phyloP scores from a whole-genome alignment of 345 rosid species.

The Eucalyptus marginata region DNA sequence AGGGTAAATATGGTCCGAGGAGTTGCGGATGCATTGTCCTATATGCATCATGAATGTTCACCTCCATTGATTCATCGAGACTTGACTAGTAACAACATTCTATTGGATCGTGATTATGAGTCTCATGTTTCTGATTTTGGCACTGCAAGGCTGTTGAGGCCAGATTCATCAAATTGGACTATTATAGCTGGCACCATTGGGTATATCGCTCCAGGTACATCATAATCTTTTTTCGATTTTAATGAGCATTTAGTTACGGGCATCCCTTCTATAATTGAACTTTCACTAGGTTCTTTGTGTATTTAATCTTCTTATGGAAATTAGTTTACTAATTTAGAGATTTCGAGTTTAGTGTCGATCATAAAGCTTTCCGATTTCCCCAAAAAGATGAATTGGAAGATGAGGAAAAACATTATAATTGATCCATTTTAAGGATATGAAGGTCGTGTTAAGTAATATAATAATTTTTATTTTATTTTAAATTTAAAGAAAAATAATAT shows the following conservation, averaged over 20 bases:
- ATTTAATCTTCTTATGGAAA: neutral
- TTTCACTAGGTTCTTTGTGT: too few relatives aligned
- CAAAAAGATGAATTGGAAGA: neutral
- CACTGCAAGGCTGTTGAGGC: neutral
- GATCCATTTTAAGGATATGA: neutral
- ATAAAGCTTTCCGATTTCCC: neutral
- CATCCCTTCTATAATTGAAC: too few relatives aligned
- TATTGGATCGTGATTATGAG: neutral
- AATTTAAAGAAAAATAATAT: too few relatives aligned
- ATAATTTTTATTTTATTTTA: too few relatives aligned
- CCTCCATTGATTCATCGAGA: neutral
- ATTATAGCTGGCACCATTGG: too few relatives aligned
- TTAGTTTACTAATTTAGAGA: neutral
- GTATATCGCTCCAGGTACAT: too few relatives aligned
- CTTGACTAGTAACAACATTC: neutral
- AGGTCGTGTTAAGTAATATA: too few relatives aligned
- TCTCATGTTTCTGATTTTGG: neutral
- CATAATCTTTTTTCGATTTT: neutral
- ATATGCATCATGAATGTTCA: neutral
- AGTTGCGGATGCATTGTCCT: neutral
- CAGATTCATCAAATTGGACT: too few relatives aligned
- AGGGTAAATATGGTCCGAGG: neutral
- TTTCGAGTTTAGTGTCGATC: neutral
- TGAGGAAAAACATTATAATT: fast-evolving
- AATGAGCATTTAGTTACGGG: neutral